These are phyloP conservation scores for Sporobolomyces roseus DNA, from an alignment of 768 basidiomycete genomes.

Conservation along the genomic window DNA sequence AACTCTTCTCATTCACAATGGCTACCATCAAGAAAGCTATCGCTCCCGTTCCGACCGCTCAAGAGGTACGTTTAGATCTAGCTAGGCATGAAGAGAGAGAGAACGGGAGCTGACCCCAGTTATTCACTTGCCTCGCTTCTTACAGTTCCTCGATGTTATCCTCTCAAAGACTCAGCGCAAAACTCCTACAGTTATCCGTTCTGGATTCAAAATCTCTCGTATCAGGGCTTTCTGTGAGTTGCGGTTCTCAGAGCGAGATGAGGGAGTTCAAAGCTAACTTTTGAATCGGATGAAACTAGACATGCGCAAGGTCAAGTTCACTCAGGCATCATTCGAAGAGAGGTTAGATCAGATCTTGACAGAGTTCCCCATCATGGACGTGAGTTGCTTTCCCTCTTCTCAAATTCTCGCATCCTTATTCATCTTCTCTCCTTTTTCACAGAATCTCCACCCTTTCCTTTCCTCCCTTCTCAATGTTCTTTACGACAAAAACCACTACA, in stretches of 20 bases:
- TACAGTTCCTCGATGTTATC: constrained; percentile 63
- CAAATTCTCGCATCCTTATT: not conserved
- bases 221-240: constrained; percentile 61
- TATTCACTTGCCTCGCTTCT: not conserved
- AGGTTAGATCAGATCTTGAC: constrained; percentile 86
- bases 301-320: constrained; percentile 99
- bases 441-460: constrained; percentile 94
- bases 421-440: not conserved
- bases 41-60: constrained; percentile 94
- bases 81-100: not conserved
- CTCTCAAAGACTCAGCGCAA: constrained; percentile 92
- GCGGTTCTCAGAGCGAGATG: not conserved
- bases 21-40: constrained; percentile 66
- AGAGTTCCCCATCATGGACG: constrained; percentile 97
- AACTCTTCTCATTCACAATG: not conserved
- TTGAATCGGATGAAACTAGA: constrained; percentile 51
- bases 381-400: constrained; percentile 52
- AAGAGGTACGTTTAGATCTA: constrained; percentile 60
- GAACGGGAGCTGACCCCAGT: constrained; percentile 24
- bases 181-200: constrained; percentile 97
- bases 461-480: constrained; percentile 94
- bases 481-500: constrained; percentile 99
- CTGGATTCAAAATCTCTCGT: constrained; percentile 99
- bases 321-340: constrained; percentile 93
- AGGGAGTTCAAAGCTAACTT: constrained; percentile 21